Conservation (phyloP, 345 rosid species). For the Trapa bicornis region DNA sequence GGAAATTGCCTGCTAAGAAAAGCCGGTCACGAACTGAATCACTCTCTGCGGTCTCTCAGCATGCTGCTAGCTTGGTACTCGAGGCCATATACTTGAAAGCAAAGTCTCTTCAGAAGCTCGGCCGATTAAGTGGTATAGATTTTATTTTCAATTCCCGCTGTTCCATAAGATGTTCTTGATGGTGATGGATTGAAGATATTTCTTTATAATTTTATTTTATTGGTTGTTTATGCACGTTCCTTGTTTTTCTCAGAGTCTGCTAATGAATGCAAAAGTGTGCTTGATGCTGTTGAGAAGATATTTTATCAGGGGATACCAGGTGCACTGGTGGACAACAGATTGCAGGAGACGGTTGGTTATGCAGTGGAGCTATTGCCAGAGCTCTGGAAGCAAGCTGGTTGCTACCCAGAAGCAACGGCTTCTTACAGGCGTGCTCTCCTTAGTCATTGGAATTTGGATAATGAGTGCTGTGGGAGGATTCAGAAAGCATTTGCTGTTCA, state of each 20-base stretch:
- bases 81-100: conserved; percentile 86
- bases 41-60: conserved; percentile 38
- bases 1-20: conserved; percentile 40
- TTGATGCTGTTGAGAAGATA: conserved; percentile 78
- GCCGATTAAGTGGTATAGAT: conserved; percentile 47
- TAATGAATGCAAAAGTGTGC: conserved; percentile 66
- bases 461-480: conserved; percentile 66
- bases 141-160: background rate
- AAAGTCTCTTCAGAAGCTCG: conserved; percentile 88
- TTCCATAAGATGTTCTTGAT: background rate
- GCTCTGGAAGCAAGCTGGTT: conserved; percentile 74
- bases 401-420: conserved; percentile 51
- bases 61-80: conserved; percentile 74
- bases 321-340: conserved; percentile 56
- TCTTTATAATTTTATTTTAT: background rate
- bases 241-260: conserved; percentile 62
- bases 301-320: conserved; percentile 76
- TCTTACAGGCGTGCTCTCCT: conserved; percentile 81
- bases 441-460: conserved; percentile 80
- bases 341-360: conserved; percentile 74
- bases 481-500: conserved; percentile 80
- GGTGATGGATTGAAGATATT: background rate
- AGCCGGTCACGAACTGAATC: conserved; percentile 41
- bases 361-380: conserved; percentile 90
- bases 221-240: background rate